phyloP scores from a whole-genome alignment of 1,284 basidiomycete genomes.

The Ustilago tritici region DNA sequence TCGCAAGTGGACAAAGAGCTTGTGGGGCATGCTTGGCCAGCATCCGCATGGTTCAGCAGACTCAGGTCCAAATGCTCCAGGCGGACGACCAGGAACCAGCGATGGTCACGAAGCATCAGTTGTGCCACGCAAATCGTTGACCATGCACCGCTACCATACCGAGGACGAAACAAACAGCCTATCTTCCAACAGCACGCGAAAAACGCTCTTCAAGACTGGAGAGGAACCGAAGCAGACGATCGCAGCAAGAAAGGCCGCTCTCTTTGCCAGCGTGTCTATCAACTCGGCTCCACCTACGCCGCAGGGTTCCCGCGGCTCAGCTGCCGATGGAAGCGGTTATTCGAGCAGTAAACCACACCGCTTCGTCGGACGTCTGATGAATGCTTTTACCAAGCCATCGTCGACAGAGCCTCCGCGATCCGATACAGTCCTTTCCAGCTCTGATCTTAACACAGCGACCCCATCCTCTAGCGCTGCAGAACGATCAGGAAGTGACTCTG shows the following conservation, averaged over 20 bases:
- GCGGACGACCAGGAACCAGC: constrained; percentile 20
- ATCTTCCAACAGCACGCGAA: constrained; percentile 10
- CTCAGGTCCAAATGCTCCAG: background rate
- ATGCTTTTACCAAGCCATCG: constrained; percentile 32
- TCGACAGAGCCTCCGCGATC: constrained; percentile 18
- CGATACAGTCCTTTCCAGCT: background rate
- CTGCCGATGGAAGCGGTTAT: constrained; percentile 5
- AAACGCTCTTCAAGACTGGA: constrained; percentile 33
- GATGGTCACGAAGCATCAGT: constrained; percentile 18
- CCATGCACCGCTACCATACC: constrained; percentile 37
- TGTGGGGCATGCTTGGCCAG: constrained; percentile 51
- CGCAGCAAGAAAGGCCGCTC: constrained; percentile 39
- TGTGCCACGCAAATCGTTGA: constrained; percentile 25
- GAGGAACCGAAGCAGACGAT: constrained; percentile 40
- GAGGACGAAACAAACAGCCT: constrained; percentile 24
- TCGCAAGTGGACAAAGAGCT: constrained; percentile 46
- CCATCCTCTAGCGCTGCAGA: constrained; percentile 3
- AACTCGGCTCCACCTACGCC: constrained; percentile 34
- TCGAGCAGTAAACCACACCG: constrained; percentile 27
- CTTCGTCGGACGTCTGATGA: constrained; percentile 44
- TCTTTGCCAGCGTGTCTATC: constrained; percentile 25
- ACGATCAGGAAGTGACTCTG: background rate
- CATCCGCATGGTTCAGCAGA: constrained; percentile 22
- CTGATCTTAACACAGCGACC: background rate
- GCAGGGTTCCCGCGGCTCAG: background rate